Conservation (phyloP, 2,329 filamentous ascomycete genomes). For the Microsporum canis region DNA sequence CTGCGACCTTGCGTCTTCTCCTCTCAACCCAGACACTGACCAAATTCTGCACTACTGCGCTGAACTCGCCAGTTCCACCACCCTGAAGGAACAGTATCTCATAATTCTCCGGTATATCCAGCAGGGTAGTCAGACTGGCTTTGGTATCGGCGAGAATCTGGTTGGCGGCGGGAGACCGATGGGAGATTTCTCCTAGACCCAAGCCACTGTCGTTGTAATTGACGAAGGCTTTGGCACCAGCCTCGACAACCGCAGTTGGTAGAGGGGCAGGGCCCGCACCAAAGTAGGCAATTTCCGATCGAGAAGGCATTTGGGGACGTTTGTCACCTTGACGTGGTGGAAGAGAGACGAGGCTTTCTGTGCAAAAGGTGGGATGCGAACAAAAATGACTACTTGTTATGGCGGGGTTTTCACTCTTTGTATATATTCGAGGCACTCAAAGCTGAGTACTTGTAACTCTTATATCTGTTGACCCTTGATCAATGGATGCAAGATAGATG, state of each 20-base stretch:
- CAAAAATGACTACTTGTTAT: background rate
- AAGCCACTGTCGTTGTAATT: conserved; percentile 74
- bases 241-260: conserved; percentile 68
- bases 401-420: background rate
- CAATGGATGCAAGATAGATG: background rate
- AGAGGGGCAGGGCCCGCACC: conserved; percentile 83
- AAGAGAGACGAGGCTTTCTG: background rate
- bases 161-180: conserved; percentile 68
- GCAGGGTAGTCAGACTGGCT: conserved; percentile 56
- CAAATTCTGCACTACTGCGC: conserved; percentile 71
- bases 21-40: conserved; percentile 70
- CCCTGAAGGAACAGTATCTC: conserved; percentile 81
- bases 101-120: conserved; percentile 77
- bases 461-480: background rate
- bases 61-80: conserved; percentile 78
- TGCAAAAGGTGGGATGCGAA: background rate
- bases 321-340: background rate
- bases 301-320: conserved; percentile 11
- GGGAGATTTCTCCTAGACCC: conserved; percentile 80
- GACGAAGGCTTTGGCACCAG: conserved; percentile 62
- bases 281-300: conserved; percentile 50
- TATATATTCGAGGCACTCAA: background rate
- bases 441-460: background rate
- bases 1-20: conserved; percentile 49
- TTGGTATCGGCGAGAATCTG: conserved; percentile 72